phyloP scores from a whole-genome alignment of 2,329 filamentous ascomycete species.

The Diplodia scrobiculata region DNA sequence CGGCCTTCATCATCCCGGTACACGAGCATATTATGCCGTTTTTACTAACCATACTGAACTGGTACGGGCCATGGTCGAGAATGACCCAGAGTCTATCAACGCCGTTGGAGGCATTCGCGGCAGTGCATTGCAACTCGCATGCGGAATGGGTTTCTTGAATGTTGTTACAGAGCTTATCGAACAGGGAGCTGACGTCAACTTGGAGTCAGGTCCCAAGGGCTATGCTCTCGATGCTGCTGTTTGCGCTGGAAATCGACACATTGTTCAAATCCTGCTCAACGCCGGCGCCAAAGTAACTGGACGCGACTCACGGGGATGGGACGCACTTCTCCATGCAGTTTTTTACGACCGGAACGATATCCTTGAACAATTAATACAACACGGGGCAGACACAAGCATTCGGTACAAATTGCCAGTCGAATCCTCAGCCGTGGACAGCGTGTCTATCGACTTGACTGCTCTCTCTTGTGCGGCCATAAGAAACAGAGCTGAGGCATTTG shows the following conservation, averaged over 20 bases:
- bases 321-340: neutral
- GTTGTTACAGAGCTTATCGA: neutral
- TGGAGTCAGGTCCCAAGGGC: neutral
- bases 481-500: neutral
- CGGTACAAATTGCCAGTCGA: too few species aligned
- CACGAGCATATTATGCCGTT: neutral
- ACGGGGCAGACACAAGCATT: neutral
- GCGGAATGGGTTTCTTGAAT: accelerated
- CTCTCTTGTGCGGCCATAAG: accelerated
- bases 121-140: neutral
- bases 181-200: neutral
- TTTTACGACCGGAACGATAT: too few species aligned
- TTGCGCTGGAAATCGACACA: too few species aligned
- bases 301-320: too few species aligned
- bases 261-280: neutral
- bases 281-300: neutral
- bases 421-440: too few species aligned
- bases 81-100: neutral
- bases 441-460: neutral
- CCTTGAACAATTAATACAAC: neutral
- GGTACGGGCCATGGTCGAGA: neutral
- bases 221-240: neutral
- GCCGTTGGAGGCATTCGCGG: neutral
- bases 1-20: neutral
- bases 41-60: neutral